Conservation (phyloP, 78 protist species). For the Anaeramoeba ignava region DNA sequence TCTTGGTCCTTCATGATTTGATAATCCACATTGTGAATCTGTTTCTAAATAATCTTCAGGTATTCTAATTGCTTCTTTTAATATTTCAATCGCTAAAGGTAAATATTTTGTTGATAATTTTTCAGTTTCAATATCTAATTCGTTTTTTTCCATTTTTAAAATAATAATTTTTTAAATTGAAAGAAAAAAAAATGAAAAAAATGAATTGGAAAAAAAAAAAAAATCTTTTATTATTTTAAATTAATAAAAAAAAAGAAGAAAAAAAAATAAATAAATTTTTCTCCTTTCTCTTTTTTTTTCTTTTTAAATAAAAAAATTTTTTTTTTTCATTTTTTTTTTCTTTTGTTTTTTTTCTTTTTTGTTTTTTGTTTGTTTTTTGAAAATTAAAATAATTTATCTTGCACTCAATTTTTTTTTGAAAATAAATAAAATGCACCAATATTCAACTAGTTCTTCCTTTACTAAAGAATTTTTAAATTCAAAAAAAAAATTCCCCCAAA, state of each 20-base stretch:
- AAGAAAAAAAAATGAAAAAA: not conserved
- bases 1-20: slow-evolving; percentile 44
- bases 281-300: no score
- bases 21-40: slow-evolving; percentile 22
- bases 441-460: no score
- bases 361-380: no score
- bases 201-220: not conserved
- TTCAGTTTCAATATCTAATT: slow-evolving; percentile 9
- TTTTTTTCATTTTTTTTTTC: no score
- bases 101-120: slow-evolving; percentile 1
- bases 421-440: no score
- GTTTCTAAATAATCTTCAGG: slow-evolving; percentile 31
- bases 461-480: no score
- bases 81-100: slow-evolving; percentile 18
- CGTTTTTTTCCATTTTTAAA: not conserved
- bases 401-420: no score
- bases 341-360: no score
- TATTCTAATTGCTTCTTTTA: slow-evolving; percentile 29
- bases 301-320: no score
- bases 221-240: not conserved
- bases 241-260: not conserved
- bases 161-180: not conserved
- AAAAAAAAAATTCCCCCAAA: no score
- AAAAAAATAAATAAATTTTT: not conserved
- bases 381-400: no score